Evolutionary conservation across 2,329 filamentous ascomycete genomes (phyloP).

Genomic region (Sordariomycetes sp.): DNA sequence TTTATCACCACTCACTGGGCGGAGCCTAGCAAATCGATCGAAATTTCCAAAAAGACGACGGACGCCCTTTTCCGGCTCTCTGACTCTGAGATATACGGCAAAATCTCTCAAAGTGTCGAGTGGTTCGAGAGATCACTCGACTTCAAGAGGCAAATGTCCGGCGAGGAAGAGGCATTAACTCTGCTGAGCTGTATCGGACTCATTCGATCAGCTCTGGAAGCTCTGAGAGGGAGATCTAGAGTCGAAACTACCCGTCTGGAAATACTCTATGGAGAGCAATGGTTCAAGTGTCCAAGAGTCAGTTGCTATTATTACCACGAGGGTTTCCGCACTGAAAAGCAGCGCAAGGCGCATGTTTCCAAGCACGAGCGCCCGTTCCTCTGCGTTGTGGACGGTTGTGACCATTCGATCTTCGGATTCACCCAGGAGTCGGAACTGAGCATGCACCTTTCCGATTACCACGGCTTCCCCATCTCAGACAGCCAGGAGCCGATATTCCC

Average conservation of each 20-base stretch:
- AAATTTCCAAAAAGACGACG: too few species aligned
- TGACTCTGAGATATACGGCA: too few species aligned
- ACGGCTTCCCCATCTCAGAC: background rate
- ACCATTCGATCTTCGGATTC: constrained; percentile 25
- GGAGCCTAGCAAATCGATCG: too few species aligned
- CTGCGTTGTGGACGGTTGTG: constrained; percentile 23
- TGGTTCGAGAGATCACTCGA: too few species aligned
- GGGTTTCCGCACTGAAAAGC: constrained; percentile 22
- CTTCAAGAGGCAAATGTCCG: too few species aligned
- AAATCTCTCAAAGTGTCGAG: too few species aligned
- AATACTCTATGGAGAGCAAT: constrained; percentile 24
- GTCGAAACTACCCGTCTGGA: too few species aligned
- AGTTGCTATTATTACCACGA: constrained; percentile 31
- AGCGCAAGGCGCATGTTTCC: constrained; percentile 22
- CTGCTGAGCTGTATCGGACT: too few species aligned
- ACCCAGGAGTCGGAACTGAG: constrained; percentile 23
- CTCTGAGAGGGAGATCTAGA: too few species aligned
- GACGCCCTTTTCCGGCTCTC: too few species aligned
- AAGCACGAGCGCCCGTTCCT: constrained; percentile 29
- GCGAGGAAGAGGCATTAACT: too few species aligned
- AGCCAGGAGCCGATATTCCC: background rate
- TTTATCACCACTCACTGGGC: too few species aligned
- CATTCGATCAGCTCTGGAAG: background rate
- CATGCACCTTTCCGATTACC: constrained; percentile 11
- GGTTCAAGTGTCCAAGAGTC: constrained; percentile 30